phyloP scores from a whole-genome alignment of 78 protist genomes.

The Capsaspora owczarzaki region DNA sequence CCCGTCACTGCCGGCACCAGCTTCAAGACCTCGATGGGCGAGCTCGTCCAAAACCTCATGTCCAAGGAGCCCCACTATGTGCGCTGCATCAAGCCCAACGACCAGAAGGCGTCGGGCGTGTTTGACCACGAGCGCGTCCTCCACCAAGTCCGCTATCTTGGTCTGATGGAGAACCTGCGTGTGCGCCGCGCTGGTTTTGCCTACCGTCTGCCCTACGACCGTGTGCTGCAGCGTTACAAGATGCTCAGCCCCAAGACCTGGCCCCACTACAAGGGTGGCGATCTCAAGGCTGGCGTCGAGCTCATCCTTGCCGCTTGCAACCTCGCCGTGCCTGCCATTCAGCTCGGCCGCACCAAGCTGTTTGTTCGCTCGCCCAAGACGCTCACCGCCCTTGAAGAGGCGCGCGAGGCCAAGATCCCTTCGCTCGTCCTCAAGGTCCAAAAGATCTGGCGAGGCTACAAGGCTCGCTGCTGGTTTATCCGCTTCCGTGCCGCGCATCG shows the following conservation, averaged over 20 bases:
- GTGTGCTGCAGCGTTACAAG: slow-evolving; percentile 63
- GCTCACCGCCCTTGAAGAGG: neutral
- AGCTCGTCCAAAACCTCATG: slow-evolving; percentile 40
- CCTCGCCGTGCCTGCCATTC: neutral
- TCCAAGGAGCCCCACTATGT: slow-evolving; percentile 70
- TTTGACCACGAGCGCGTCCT: slow-evolving; percentile 38
- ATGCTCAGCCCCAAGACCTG: slow-evolving; percentile 19
- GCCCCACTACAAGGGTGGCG: neutral
- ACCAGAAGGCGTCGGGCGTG: slow-evolving; percentile 34
- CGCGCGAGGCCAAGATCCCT: neutral
- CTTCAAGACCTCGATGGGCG: slow-evolving; percentile 23
- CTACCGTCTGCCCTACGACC: slow-evolving; percentile 53
- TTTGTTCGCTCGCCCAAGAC: slow-evolving; percentile 3
- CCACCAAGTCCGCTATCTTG: slow-evolving; percentile 62
- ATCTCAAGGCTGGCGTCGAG: neutral
- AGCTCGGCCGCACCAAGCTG: neutral
- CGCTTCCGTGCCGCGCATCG: neutral
- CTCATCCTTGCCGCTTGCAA: neutral
- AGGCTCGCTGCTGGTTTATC: neutral
- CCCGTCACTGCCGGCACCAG: slow-evolving; percentile 5
- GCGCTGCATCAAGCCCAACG: slow-evolving; percentile 74
- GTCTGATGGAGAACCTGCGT: slow-evolving; percentile 80
- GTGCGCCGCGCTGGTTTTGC: slow-evolving; percentile 88
- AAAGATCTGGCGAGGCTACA: neutral
- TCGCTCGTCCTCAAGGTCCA: neutral